Base-by-base conservation (phyloP, 129 eudicot genomes). In the Saussurea involucrata region DNA sequence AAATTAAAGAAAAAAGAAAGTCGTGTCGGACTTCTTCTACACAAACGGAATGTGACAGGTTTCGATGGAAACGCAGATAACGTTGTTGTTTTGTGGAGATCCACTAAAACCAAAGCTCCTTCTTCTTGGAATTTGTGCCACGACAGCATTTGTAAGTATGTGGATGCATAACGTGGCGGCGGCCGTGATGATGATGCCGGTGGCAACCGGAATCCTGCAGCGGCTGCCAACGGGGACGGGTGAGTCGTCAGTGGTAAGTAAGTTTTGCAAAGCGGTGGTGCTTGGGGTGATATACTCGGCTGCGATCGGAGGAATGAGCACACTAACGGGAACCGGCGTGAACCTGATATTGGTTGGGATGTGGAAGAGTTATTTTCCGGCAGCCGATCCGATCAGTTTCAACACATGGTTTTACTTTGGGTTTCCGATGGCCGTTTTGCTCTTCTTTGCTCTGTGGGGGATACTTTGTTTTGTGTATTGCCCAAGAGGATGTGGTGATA, bases 161-260 rank as follows among this genome's bases (percentile, higher is more conserved):
- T 94, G 98, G 98, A 87, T 94, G 90, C 98, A 91, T 87, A 94
- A 94, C 83, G 88, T 85, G 78, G 89, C 98, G 33, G 86, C 85
- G 1, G 80, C 96, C 6, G 79, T 94, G 13, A 89, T 94, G 98
- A 94, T 94, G 97, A 91, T 94, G 97, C 98, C 98, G 0, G 97
- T 94, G 5, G 97, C 98, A 11, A 94, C 98, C 0, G 98, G 98
- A 17, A 91, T 94, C 34, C 72, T 94, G 12, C 97, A 91, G 63
- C 74, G 93, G 12, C 34, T 94, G 18, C 91, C 97, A 0, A 0
- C 81, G n/a, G 89, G 83, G 25, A 55, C 86, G 20, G 69, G 57
- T 2, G 78, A 66, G 17, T 36, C 89, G 29, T 12, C 29, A 8
- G 87, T 58, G 21, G 81, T 85, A 24, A 66, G 69, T 63, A 90